phyloP scores from a whole-genome alignment of 2,329 filamentous ascomycete species.

The Alternaria alternata region DNA sequence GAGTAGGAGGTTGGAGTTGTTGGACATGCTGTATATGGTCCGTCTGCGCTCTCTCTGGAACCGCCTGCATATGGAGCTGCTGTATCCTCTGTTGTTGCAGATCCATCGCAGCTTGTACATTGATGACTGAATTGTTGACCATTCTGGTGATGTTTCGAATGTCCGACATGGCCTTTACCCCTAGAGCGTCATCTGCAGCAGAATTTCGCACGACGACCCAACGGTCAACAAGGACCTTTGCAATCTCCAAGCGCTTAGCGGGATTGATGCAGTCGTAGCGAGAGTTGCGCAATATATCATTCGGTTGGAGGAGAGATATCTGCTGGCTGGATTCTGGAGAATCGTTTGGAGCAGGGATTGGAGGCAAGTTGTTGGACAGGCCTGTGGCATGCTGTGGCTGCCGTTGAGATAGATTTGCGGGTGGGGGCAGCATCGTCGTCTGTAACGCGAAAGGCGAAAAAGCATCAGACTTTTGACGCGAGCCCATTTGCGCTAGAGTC shows the following conservation, averaged over 20 bases:
- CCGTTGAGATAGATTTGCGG: background rate
- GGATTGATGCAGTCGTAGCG: background rate
- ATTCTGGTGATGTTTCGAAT: background rate
- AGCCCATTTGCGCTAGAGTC: background rate
- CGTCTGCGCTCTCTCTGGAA: background rate
- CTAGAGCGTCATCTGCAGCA: background rate
- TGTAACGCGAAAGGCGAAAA: background rate
- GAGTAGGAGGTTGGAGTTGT: background rate
- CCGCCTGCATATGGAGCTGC: background rate
- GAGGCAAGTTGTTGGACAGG: background rate
- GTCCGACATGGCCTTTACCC: background rate
- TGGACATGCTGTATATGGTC: background rate
- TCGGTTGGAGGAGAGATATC: background rate
- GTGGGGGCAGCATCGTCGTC: background rate
- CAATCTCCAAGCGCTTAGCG: background rate
- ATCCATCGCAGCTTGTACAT: background rate
- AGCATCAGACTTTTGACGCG: background rate
- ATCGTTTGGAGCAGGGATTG: background rate
- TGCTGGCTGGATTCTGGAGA: background rate
- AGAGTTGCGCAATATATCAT: constrained; percentile 1
- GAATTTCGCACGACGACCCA: background rate
- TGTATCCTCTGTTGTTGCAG: background rate
- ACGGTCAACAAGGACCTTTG: background rate
- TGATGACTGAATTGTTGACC: background rate
- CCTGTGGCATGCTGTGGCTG: background rate